Evolutionary conservation across 2,329 filamentous ascomycete genomes (phyloP), one percentile per base, ranked within the genome.

Genomic region (Iodosphaeria phyllophila): DNA sequence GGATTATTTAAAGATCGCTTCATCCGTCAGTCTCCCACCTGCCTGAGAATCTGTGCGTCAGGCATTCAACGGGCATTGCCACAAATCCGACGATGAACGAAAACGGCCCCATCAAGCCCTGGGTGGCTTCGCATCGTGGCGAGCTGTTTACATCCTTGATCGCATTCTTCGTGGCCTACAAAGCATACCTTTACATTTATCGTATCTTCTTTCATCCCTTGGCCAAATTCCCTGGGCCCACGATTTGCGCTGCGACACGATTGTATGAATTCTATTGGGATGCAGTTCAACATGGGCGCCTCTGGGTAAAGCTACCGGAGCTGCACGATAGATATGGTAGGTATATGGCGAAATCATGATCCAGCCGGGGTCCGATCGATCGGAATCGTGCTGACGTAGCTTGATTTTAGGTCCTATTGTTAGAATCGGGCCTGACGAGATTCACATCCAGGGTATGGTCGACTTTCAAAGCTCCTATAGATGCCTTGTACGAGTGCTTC

Each of bases 261-360:
- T 50, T 44, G 39, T 53, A 52, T 28, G 50, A 52, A 31, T 45
- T 47, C 24, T 59, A 55, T 35, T 56, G 56, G 29, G 53, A 59
- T 27, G 39, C 56, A 12, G 27, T 52, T 20, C 38, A 48, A 5
- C 44, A 47, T 5, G 55, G 53, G 2, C 41, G 52, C 34, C 58
- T 55, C 30, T 52, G 41, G 9, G 52, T 46, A 34, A 46, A 54
- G 28, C 51, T 58, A 13, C 35, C 42, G 20, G 39, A 50, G 25
- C 35, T 59, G 34, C 55, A 59, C 34, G 35, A 49, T 23, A 32
- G 38, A 32, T 58, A 56, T 28, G 54, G 54, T 26, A 13, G 23
- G 19, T 7, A 13, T n/a, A n/a, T 10, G 8, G 3, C 19, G 13
- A 13, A 9, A 22, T 6, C 20, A 7, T 12, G 11, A 7, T 22